phyloP scores from a whole-genome alignment of 106 monocot genomes.

The Dendrobium officinale region DNA sequence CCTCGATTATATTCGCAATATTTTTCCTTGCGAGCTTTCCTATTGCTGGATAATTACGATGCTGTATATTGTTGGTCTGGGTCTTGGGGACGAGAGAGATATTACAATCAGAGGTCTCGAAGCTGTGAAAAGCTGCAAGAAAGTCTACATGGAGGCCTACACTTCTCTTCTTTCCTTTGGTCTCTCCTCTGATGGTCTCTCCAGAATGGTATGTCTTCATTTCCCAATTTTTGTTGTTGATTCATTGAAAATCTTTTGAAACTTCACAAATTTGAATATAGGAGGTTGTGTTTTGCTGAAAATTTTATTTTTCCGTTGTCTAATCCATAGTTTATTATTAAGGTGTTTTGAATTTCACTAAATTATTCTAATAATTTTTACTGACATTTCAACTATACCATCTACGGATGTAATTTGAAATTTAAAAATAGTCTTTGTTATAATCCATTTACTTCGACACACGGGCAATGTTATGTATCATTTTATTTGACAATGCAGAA shows the following conservation, averaged over 20 bases:
- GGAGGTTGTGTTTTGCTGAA: not conserved
- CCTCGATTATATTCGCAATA: too few relatives aligned
- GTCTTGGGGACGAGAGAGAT: slow-evolving; percentile 76
- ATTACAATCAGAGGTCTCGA: slow-evolving; percentile 80
- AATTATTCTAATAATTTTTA: not conserved
- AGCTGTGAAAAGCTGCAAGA: slow-evolving; percentile 42
- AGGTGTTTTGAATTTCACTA: too few relatives aligned
- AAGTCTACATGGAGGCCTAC: slow-evolving; percentile 82
- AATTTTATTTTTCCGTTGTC: too few relatives aligned
- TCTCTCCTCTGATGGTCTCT: slow-evolving; percentile 50
- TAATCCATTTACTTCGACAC: too few relatives aligned
- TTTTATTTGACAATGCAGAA: too few relatives aligned
- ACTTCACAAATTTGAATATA: not conserved
- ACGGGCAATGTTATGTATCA: too few relatives aligned
- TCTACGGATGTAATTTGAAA: not conserved
- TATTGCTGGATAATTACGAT: slow-evolving; percentile 13
- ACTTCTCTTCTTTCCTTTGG: slow-evolving; percentile 90
- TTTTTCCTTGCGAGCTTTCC: not conserved
- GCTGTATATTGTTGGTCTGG: slow-evolving; percentile 76
- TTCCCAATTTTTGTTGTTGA: not conserved
- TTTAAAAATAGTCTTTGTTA: too few relatives aligned
- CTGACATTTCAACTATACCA: not conserved
- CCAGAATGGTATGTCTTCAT: slow-evolving; percentile 29
- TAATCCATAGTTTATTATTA: too few relatives aligned
- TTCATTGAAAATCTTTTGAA: not conserved